Evolutionary conservation across 2,329 filamentous ascomycete species (phyloP), one percentile per base, ranked within the genome.

Genomic region (Diaporthe batatas): DNA sequence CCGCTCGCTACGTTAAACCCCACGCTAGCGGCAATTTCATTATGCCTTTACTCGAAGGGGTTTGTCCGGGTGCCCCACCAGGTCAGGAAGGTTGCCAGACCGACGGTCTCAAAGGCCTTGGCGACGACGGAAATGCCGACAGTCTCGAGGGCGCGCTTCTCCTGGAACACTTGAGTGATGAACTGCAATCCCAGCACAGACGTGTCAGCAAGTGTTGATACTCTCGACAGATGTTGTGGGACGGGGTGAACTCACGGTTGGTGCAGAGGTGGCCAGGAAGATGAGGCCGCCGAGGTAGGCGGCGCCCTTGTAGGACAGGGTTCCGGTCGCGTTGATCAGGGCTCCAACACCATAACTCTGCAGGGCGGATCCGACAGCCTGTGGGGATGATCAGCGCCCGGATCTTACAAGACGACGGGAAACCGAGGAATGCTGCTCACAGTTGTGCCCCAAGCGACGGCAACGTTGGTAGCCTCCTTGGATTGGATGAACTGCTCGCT

Each of bases 21-120:
- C 55, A 21, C 32, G 16, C 34, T 11, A 21, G 16, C n/a, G 16
- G 23, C 42, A n/a, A 62, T 47, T 14, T 4, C 23, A 70, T 70
- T 21, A 34, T n/a, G 53, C 79, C 71, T 80, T 88, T 93, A 95
- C 81, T 95, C 91, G 84, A 98, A 97, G 74, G 94, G 94, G 87
- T 95, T 96, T 85, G 94, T 96, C 82, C 93, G 92, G 80, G 96
- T 98, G 80, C 96, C 96, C 96, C 96, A 98, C 93, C 94, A 98
- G 82, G 94, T 98, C 79, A 98, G 88, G 90, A 98, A 94, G 80
- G 98, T 83, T 76, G 93, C 95, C 73, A 98, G 90, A 76, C 96
- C 96, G 74, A 98, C 90, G 3, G 96, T 98, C 90, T 98, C 96
- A 78, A 98, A 90, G 78, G 96, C 86, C 85, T 96, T 95, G 80